Percentiles rank a stretch among this genome's conserved stretches.
Evolutionary conservation across 805 yeast genomes (phyloP).

Genomic region (Ogataea populi-albae): DNA sequence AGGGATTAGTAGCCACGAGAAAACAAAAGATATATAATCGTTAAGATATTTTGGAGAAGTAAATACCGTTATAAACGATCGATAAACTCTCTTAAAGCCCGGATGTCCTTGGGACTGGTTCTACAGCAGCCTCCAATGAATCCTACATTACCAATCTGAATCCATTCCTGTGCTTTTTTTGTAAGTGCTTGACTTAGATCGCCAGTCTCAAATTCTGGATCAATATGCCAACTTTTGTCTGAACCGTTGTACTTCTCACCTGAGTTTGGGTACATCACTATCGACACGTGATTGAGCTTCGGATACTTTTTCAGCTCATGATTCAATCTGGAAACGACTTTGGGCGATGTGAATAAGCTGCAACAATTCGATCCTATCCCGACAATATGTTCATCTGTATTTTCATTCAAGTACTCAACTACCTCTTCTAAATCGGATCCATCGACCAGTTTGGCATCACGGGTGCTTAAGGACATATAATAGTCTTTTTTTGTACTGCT

Average conservation of each 20-base stretch:
- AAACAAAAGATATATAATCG: background rate
- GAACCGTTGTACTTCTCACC: conserved; percentile 62
- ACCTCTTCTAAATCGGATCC: conserved; percentile 43
- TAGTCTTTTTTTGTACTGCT: conserved; percentile 14
- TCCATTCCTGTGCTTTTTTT: conserved; percentile 39
- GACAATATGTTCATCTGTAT: conserved; percentile 25
- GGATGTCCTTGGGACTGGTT: conserved; percentile 53
- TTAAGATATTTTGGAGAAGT: background rate
- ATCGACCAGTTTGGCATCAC: conserved; percentile 42
- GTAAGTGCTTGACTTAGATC: conserved; percentile 36
- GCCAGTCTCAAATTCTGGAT: conserved; percentile 10
- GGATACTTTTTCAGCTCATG: conserved; percentile 10
- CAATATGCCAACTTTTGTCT: conserved; percentile 40
- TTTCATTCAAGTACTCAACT: conserved; percentile 21
- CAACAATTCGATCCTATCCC: conserved; percentile 73
- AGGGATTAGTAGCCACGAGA: too few species aligned
- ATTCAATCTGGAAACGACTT: conserved; percentile 35
- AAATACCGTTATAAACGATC: conserved; percentile 7
- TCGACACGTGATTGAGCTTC: conserved; percentile 30
- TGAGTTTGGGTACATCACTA: conserved; percentile 70
- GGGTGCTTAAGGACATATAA: conserved; percentile 39
- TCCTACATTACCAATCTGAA: conserved; percentile 35
- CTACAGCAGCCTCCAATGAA: conserved; percentile 78
- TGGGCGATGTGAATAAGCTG: conserved; percentile 39
- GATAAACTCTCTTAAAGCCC: conserved; percentile 13